Evolutionary conservation across 2,329 filamentous ascomycete species (phyloP).

Genomic region (Aschersonia sp.): DNA sequence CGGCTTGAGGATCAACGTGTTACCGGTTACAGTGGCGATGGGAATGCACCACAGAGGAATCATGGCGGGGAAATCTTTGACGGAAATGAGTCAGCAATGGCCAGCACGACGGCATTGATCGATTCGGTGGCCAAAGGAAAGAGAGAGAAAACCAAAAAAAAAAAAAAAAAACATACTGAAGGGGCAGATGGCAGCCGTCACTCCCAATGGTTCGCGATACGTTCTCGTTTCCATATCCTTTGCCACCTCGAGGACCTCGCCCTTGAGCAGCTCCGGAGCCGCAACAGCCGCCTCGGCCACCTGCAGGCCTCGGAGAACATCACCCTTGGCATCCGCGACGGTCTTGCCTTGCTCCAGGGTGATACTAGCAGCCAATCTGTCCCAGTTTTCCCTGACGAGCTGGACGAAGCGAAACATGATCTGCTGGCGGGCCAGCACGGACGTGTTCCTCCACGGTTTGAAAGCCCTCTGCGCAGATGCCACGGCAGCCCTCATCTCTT

Average conservation of each 20-base stretch:
- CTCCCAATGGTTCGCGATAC: constrained; percentile 68
- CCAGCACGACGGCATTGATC: too few relatives aligned
- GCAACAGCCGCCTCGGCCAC: constrained; percentile 72
- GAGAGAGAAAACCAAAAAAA: not conserved
- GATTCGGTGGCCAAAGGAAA: too few relatives aligned
- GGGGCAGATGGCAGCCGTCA: constrained; percentile 73
- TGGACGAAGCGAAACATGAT: constrained; percentile 79
- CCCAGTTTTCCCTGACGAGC: constrained; percentile 73
- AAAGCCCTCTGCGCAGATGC: constrained; percentile 66
- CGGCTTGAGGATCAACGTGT: constrained; percentile 74
- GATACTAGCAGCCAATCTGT: constrained; percentile 70
- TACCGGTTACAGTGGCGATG: constrained; percentile 70
- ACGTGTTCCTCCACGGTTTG: constrained; percentile 57
- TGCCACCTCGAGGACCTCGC: constrained; percentile 70
- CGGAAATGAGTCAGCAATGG: too few relatives aligned
- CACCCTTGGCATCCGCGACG: constrained; percentile 66
- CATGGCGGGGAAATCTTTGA: constrained; percentile 73
- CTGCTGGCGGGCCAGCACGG: constrained; percentile 60
- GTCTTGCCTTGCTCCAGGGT: constrained; percentile 84
- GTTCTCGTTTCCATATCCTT: constrained; percentile 84
- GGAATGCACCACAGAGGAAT: constrained; percentile 86
- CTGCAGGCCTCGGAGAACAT: constrained; percentile 70
- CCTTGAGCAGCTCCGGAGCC: constrained; percentile 69
- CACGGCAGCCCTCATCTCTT: constrained; percentile 60
- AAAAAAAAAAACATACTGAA: constrained; percentile 44